Conservation (phyloP, 2,329 filamentous ascomycete genomes). For the Magnaporthiopsis rhizophila region DNA sequence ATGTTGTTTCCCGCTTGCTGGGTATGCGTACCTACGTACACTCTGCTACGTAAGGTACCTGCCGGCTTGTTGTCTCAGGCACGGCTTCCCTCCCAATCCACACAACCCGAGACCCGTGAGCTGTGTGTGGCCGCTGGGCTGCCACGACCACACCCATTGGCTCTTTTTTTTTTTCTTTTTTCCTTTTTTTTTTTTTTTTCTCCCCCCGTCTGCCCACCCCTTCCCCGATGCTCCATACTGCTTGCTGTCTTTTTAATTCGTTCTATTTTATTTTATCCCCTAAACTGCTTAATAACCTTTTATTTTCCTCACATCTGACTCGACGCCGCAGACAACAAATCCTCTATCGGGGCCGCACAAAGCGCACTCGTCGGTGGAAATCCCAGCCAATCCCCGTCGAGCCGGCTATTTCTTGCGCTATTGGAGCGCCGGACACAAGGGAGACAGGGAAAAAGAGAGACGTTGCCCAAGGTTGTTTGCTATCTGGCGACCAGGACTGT, state of each 20-base stretch:
- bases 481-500: not conserved
- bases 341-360: not conserved
- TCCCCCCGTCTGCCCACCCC: too few relatives aligned
- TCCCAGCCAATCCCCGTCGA: not conserved
- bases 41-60: not conserved
- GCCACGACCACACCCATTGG: conserved; percentile 4
- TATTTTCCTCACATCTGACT: not conserved
- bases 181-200: too few relatives aligned
- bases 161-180: not conserved
- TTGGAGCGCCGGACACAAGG: not conserved
- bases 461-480: not conserved
- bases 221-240: not conserved
- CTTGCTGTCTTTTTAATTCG: not conserved
- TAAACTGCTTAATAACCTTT: not conserved
- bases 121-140: conserved; percentile 9
- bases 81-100: not conserved
- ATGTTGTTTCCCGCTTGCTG: not conserved
- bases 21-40: not conserved
- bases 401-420: not conserved
- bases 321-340: not conserved
- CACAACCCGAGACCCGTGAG: not conserved
- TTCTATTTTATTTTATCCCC: not conserved
- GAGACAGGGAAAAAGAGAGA: not conserved
- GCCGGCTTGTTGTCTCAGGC: not conserved
- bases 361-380: not conserved